These are phyloP conservation scores for Diaporthe batatas DNA, from an alignment of 2,329 filamentous ascomycete genomes.

Conservation along the genomic window DNA sequence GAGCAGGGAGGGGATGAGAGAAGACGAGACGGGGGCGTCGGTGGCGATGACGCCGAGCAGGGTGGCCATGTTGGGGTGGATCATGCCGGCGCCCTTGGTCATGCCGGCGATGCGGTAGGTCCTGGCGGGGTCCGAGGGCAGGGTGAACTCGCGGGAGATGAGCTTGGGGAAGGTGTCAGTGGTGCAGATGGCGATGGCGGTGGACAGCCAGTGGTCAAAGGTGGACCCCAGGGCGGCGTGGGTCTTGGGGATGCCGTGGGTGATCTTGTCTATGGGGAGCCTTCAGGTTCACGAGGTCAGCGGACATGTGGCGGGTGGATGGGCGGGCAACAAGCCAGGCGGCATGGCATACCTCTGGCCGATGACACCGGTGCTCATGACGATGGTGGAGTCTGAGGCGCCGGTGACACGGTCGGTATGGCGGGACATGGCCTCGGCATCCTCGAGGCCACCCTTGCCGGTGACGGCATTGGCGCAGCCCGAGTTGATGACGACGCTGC, in stretches of 20 bases:
- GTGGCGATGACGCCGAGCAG: constrained; percentile 77
- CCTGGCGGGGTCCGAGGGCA: constrained; percentile 81
- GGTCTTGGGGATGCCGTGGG: constrained; percentile 83
- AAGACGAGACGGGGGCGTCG: constrained; percentile 70
- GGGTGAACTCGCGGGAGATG: constrained; percentile 83
- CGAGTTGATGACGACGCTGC: constrained; percentile 91
- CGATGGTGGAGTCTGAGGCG: constrained; percentile 74
- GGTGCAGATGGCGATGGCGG: constrained; percentile 94
- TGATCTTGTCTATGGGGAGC: constrained; percentile 91
- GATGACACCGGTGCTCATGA: constrained; percentile 99
- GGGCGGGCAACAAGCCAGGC: constrained; percentile 12
- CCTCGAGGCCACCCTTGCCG: constrained; percentile 87
- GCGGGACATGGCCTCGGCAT: constrained; percentile 86
- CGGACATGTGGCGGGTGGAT: background rate
- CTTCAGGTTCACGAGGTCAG: constrained; percentile 61
- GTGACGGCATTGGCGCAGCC: constrained; percentile 98
- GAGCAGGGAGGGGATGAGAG: constrained; percentile 62
- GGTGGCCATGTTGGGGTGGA: constrained; percentile 81
- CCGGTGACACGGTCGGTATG: constrained; percentile 77
- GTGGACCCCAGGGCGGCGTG: constrained; percentile 77
- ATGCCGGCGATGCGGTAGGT: constrained; percentile 92
- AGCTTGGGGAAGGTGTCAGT: constrained; percentile 99
- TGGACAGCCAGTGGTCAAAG: constrained; percentile 88
- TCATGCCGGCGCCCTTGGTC: constrained; percentile 98
- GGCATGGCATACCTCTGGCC: constrained; percentile 77